Evolutionary conservation across 345 rosid genomes (phyloP).

Genomic region (Lepidium sativum): DNA sequence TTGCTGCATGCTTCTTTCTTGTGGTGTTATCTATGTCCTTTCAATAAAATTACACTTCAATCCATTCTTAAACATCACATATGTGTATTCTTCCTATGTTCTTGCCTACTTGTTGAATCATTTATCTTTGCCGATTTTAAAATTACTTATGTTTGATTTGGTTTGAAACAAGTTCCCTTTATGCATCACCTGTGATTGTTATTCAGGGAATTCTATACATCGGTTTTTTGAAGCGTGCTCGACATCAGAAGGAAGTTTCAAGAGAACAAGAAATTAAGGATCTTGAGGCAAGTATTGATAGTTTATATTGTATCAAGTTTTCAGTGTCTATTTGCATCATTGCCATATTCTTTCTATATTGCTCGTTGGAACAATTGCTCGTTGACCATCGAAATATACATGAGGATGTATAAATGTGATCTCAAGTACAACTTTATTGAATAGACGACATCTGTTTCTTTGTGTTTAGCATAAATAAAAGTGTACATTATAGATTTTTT

Average conservation of each 20-base stretch:
- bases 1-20: conserved; percentile 83
- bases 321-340: background rate
- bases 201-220: conserved; percentile 81
- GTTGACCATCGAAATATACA: conserved; percentile 33
- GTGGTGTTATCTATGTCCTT: conserved; percentile 70
- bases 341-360: background rate
- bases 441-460: background rate
- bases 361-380: conserved; percentile 73
- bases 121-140: background rate
- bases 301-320: background rate
- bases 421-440: conserved; percentile 6
- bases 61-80: background rate
- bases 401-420: conserved; percentile 9
- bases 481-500: too few species aligned
- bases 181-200: background rate
- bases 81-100: background rate
- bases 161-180: background rate
- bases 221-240: conserved; percentile 73
- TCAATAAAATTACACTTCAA: conserved; percentile 35
- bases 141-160: background rate
- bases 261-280: conserved; percentile 80
- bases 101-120: background rate
- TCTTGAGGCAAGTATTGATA: conserved; percentile 52
- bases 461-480: too few species aligned
- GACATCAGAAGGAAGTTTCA: conserved; percentile 55